Evolutionary conservation across 108 stramenopile species (phyloP), one percentile per base, ranked within the genome.

Genomic region (Chaetoceros muelleri): DNA sequence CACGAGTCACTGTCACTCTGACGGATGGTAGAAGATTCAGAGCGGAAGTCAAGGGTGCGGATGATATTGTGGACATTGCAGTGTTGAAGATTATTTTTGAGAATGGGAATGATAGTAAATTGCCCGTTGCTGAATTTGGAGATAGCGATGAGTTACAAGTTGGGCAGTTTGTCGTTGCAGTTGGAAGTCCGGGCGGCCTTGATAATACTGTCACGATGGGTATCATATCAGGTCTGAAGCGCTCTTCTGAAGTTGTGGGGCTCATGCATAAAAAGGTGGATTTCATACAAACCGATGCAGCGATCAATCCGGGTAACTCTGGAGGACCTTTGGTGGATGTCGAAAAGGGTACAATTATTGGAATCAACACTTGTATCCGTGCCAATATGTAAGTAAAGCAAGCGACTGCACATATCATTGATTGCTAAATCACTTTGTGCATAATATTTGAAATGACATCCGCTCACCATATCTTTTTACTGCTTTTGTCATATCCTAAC

Each of bases 171-270:
- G 90, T 87, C 24, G 64, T 87, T 44, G 88, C 84, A 8, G 76
- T 90, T 27, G 81, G 93, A 13, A 78, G 70, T 34, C 94, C 94
- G 18, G 90, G 88, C 25, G 94, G 94, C 5, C 57, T 95, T 50
- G 94, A 92, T 58, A 88, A 88, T 56, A 90, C 94, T 1, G 90
- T 88, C 27, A 95, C 94, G 0, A 80, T 90, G 59, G 94, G 94
- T 0, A 92, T 95, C 24, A 70, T 95, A 27, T 82, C 80, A 19
- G 82, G 82, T 0, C 58, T 90, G 27, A 78, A 80, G 54, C 53
- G 94, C 13, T 92, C 90, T 40, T 80, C 84, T 10, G 69, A 76
- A 29, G 84, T 86, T 26, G 90, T 95, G 8, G 94, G 94, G 0
- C 78, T 87, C 26, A 81, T 80, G 24, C 79, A 92, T 58, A 90